Base-by-base conservation (phyloP, 805 yeast genomes). In the Saccharomycopsis babjevae region DNA sequence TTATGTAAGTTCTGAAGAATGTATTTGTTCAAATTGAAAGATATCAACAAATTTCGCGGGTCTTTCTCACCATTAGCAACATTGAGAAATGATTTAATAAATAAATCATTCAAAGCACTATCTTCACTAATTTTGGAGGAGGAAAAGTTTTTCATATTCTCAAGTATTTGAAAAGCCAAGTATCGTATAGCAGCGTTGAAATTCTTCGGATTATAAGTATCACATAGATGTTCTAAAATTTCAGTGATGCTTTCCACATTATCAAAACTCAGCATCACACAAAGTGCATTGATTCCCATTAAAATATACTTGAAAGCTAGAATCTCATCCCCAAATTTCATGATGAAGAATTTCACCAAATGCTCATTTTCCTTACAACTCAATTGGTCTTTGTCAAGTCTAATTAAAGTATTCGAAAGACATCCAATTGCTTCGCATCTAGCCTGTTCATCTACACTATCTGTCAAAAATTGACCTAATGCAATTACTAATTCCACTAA, bases 41-140 rank as follows among this genome's bases (percentile, higher is more conserved):
- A 87, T 1, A 80, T 63, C 67, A 94, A 70, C 64, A 94, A 76
- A 72, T 96, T 94, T 62, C 88, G 79, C 2, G 99, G 99, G 72
- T 94, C 99, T 67, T 94, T 96, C 69, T 94, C 99, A 43, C 96
- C 96, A 16, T 83, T 77, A 1, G 96, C 88, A 34, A 90, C 69
- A 61, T 83, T 83, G 40, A 89, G 69, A 65, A 87, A 92, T 0
- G 86, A 71, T 43, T 78, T 71, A 39, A 89, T 77, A 58, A 79
- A 83, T 3, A 70, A 66, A 38, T 79, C 80, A 30, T 73, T 74
- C 28, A 72, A 62, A 8, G 69, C 60, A 2, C 57, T 34, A 62
- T 36, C 22, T 20, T 18, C 16, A 3, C 8, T 38, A 22, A 57
- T n/a, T 5, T 77, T 74, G 59, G 74, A 74, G 28, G 54, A 43